These are phyloP conservation scores for Pythium oligandrum DNA, from an alignment of 352 stramenopile species.

Conservation along the genomic window DNA sequence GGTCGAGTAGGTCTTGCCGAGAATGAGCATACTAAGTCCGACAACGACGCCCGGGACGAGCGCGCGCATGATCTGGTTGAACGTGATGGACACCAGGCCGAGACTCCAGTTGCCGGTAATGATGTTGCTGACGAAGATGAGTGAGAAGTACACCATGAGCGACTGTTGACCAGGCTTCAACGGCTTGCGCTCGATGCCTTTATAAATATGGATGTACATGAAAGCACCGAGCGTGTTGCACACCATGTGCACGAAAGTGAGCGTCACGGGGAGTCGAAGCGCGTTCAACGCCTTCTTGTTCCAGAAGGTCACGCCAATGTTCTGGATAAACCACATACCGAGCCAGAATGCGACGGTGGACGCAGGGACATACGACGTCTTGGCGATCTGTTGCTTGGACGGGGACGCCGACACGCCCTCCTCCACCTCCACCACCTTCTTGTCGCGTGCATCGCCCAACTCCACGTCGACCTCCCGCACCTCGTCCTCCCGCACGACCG, in stretches of 20 bases:
- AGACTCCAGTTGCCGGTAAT: slow-evolving; percentile 93
- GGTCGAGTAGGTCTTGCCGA: slow-evolving; percentile 72
- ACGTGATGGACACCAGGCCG: slow-evolving; percentile 91
- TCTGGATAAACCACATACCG: slow-evolving; percentile 87
- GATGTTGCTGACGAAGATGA: slow-evolving; percentile 95
- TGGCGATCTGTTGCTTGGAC: slow-evolving; percentile 13
- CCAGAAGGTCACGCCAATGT: slow-evolving; percentile 93
- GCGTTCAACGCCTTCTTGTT: slow-evolving; percentile 91
- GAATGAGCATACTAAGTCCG: slow-evolving; percentile 74
- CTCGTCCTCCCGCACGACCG: slow-evolving; percentile 2
- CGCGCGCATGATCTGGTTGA: slow-evolving; percentile 93
- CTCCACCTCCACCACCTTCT: neutral
- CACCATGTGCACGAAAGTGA: slow-evolving; percentile 93
- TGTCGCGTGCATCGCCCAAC: slow-evolving; percentile 1
- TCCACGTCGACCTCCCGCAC: slow-evolving; percentile 12
- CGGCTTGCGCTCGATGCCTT: slow-evolving; percentile 58
- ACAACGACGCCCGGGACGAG: slow-evolving; percentile 80
- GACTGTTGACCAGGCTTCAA: slow-evolving; percentile 57
- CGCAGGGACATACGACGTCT: slow-evolving; percentile 64
- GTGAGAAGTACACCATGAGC: slow-evolving; percentile 85
- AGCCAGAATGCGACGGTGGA: slow-evolving; percentile 78
- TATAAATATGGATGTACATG: slow-evolving; percentile 71
- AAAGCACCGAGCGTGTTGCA: slow-evolving; percentile 89
- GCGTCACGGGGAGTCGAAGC: slow-evolving; percentile 61
- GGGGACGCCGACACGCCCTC: too few relatives aligned